Base-by-base conservation (phyloP, 352 stramenopile species). In the Pythium folliculosum region DNA sequence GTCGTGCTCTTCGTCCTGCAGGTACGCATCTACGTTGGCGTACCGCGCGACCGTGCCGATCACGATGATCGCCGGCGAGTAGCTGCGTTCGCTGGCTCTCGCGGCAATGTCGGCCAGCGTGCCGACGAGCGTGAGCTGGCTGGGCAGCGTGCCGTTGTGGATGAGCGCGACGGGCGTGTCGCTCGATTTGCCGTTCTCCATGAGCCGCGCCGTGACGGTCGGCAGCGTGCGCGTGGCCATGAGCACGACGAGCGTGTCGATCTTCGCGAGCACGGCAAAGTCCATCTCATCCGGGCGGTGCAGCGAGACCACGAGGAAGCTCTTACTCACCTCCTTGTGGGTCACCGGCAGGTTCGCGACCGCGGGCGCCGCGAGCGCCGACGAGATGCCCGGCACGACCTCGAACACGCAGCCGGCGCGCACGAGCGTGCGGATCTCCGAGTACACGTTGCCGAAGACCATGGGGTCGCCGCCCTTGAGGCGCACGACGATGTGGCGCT, bases 271-370 rank as follows among this genome's bases (percentile, higher is more conserved):
- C 63, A 66, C 69, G 5, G 27, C 54, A 56, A 86, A 87, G 70
- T 91, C 76, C 80, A 91, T 88, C 50, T 91, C 81, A 32, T 72
- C 75, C 0, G 83, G 83, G 35, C 88, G 88, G 70, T 91, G 83
- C 6, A 81, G 77, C 19, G 81, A 91, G 50, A 89, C 70, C 3
- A 89, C 79, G n/a, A 90, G 60, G 35, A 91, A 85, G 62, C 60
- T 83, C 45, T 73, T 81, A 63, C 81, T 87, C 67, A 89, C 38
- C 44, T 81, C 76, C 72, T 90, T 90, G 75, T 91, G 81, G 37
- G 81, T 91, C 38, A 91, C 71, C 12, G 83, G 81, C 23, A 90
- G 80, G 59, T 88, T 85, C 23, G 76, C 83, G 25, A 83, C 78
- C 16, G 81, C 77, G 17, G 83, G 83, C 17, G 84, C 81, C 13